Conservation (phyloP, 1,284 basidiomycete species). For the Somion occarium region DNA sequence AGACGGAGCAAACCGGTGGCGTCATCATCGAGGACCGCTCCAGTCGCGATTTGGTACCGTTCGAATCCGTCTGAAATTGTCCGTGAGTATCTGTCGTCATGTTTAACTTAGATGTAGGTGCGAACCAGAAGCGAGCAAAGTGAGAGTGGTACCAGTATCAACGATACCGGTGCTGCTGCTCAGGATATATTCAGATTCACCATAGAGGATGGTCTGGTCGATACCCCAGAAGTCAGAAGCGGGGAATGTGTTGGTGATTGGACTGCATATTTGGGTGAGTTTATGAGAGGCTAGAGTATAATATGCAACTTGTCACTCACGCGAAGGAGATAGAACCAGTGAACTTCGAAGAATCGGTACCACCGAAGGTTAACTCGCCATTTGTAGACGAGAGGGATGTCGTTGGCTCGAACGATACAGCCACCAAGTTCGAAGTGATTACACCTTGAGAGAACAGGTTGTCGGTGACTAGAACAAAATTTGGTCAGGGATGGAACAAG, state of each 20-base stretch:
- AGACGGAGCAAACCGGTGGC: conserved; percentile 24
- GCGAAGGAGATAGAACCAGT: conserved; percentile 39
- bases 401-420: conserved; percentile 44
- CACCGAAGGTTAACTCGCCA: conserved; percentile 37
- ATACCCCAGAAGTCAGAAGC: conserved; percentile 29
- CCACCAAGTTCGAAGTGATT: conserved; percentile 28
- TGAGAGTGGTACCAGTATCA: conserved; percentile 30
- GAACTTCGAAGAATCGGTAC: conserved; percentile 43
- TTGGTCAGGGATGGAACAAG: not conserved
- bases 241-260: conserved; percentile 26
- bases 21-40: conserved; percentile 17
- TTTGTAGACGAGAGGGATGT: conserved; percentile 20
- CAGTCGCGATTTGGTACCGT: conserved; percentile 21
- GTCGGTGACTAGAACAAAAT: conserved; percentile 34
- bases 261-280: conserved; percentile 10
- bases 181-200: conserved; percentile 20
- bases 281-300: not conserved
- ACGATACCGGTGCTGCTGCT: conserved; percentile 22
- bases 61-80: conserved; percentile 21
- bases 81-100: not conserved
- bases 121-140: conserved; percentile 26
- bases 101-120: not conserved
- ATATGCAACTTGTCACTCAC: conserved; percentile 16
- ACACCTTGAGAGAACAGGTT: conserved; percentile 36
- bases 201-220: conserved; percentile 21